Base-by-base conservation (phyloP, 2,329 filamentous ascomycete species). In the Pseudogymnoascus sp. region DNA sequence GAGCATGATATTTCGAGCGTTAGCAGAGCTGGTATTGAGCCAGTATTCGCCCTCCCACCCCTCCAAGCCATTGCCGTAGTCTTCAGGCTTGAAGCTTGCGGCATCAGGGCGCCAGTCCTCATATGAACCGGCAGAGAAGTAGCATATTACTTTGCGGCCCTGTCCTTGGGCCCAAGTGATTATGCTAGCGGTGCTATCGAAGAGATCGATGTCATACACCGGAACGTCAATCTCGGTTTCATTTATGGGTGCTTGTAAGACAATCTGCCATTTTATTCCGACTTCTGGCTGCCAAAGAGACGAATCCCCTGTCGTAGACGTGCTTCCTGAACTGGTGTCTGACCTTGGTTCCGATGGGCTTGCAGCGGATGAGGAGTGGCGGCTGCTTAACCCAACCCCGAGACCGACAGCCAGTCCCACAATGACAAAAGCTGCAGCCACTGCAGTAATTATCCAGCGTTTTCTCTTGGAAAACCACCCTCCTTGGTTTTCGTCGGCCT, bases 61-160 rank as follows among this genome's bases (percentile, higher is more conserved):
- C 9, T 83, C 77, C 4, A 90, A 74, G 5, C 73, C 72, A 3
- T 78, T 77, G 18, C 87, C 87, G 41, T 85, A 70, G 65, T 89
- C 87, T 0, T 73, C 70, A 1, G 75, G 64, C 6, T 74, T 68
- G 68, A 89, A 90, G 4, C 81, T 67, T 30, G 68, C 69, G 16
- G 78, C 77, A 69, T 90, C 87, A 0, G 77, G 73, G 3, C 86
- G 78, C 75, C 79, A 82, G 60, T 82, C 70, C 72, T 90, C 87
- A 67, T 81, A 88, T 7, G 83, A 86, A 1, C 87, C 87, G 0
- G 85, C 86, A 59, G 83, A 86, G 74, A 90, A 90, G 73, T 90
- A 90, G 76, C 87, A 90, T 62, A 90, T 85, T 61, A 89, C 81
- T 63, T 81, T 83, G 68, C 81, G 81, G 4, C 79, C 81, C 36